A percentile compares a stretch with the other conserved stretches of the same genome.
Conservation (phyloP, 352 stramenopile genomes). For the Paralagenidium karlingii region DNA sequence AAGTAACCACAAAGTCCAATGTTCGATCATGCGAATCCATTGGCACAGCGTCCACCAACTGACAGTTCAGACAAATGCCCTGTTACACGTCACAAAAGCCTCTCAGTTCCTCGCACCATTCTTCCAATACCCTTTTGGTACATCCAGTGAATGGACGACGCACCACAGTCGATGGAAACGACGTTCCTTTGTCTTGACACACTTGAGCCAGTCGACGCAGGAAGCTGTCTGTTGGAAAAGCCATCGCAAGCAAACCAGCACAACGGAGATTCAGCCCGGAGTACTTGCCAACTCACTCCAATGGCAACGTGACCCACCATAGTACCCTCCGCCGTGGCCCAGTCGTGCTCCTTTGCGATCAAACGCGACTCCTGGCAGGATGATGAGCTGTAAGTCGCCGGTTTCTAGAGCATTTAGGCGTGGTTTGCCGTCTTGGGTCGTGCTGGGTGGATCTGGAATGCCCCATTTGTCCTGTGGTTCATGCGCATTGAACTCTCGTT, state of each 20-base stretch:
- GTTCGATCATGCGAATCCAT: constrained; percentile 44
- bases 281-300: background rate
- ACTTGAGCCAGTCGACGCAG: constrained; percentile 38
- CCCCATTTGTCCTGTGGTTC: constrained; percentile 71
- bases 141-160: constrained; percentile 9
- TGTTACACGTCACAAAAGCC: constrained; percentile 6
- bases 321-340: constrained; percentile 83
- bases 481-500: background rate
- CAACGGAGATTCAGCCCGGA: constrained; percentile 3
- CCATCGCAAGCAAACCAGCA: background rate
- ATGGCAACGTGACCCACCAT: constrained; percentile 36
- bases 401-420: constrained; percentile 30
- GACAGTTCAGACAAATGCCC: constrained; percentile 47
- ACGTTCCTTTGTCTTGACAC: constrained; percentile 18
- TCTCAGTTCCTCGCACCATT: background rate
- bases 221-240: constrained; percentile 38
- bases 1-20: constrained; percentile 57
- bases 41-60: constrained; percentile 53
- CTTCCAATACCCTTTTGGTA: background rate
- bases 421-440: constrained; percentile 4
- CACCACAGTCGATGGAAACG: constrained; percentile 46
- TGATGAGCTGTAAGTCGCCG: constrained; percentile 57
- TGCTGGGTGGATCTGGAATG: constrained; percentile 64
- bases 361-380: constrained; percentile 77
- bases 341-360: constrained; percentile 60